Conservation (phyloP, 225 moss, liverwort and hornwort genomes). For the Asterella californica region DNA sequence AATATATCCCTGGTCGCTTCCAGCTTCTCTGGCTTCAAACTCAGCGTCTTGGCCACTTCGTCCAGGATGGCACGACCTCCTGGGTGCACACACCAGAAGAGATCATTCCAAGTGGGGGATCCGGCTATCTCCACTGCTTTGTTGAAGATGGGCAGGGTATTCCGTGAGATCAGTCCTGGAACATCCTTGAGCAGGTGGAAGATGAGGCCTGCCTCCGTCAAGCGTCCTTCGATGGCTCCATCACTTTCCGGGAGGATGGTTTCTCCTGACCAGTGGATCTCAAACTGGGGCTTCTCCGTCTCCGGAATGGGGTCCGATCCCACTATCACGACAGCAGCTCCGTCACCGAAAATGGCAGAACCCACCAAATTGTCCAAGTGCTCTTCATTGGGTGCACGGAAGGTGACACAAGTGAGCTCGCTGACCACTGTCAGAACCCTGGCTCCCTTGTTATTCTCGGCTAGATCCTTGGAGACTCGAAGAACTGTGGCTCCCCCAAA, state of each 20-base stretch:
- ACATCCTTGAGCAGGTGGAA: slow-evolving; percentile 13
- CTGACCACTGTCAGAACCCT: slow-evolving; percentile 24
- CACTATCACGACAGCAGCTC: slow-evolving; percentile 22
- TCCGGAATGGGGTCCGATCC: slow-evolving; percentile 21
- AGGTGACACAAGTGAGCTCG: slow-evolving; percentile 23
- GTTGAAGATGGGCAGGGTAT: slow-evolving; percentile 10
- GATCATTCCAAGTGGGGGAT: slow-evolving; percentile 6
- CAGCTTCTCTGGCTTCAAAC: slow-evolving; percentile 14
- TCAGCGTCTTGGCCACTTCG: slow-evolving; percentile 7
- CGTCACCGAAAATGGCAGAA: slow-evolving; percentile 35
- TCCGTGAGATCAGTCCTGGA: slow-evolving; percentile 3
- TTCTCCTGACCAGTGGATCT: too few species aligned
- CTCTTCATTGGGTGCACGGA: slow-evolving; percentile 30
- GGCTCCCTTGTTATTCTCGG: not conserved
- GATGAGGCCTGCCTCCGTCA: slow-evolving; percentile 26
- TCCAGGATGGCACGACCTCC: slow-evolving; percentile 15
- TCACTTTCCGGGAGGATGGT: slow-evolving; percentile 13
- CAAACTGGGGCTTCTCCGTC: slow-evolving; percentile 23
- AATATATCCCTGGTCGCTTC: slow-evolving; percentile 9
- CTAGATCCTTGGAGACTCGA: slow-evolving; percentile 53
- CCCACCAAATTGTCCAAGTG: slow-evolving; percentile 28
- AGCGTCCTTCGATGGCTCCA: slow-evolving; percentile 23
- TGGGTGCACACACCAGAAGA: slow-evolving; percentile 8
- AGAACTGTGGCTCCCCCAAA: slow-evolving; percentile 9
- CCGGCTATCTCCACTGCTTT: not conserved